phyloP scores from a whole-genome alignment of 2,329 filamentous ascomycete genomes.

The Trichoderma endophyticum region DNA sequence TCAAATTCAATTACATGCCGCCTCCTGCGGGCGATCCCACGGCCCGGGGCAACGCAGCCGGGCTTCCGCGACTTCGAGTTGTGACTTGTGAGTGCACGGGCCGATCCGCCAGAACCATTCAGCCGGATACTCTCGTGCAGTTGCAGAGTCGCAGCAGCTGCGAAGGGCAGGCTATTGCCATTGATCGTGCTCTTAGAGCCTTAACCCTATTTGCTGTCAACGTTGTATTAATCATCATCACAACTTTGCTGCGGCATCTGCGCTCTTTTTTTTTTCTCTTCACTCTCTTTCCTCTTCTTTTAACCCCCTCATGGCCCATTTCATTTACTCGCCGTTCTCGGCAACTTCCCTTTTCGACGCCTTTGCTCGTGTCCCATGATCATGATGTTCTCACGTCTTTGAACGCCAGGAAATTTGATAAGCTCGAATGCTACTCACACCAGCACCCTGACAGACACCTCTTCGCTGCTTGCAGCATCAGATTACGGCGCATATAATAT shows the following conservation, averaged over 20 bases:
- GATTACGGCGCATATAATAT: not conserved
- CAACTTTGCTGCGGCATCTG: not conserved
- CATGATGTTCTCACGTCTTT: not conserved
- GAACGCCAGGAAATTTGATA: not conserved
- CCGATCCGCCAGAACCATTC: constrained; percentile 10
- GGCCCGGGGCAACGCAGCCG: constrained; percentile 1
- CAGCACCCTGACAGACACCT: not conserved
- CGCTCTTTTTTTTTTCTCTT: not conserved
- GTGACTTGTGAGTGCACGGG: not conserved
- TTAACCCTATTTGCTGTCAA: not conserved
- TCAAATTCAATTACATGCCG: not conserved
- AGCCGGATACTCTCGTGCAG: not conserved
- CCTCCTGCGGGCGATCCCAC: not conserved
- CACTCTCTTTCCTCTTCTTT: not conserved
- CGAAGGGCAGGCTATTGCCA: too few relatives aligned
- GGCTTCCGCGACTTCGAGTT: not conserved
- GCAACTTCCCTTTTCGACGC: constrained; percentile 5
- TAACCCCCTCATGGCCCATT: not conserved
- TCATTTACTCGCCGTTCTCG: not conserved
- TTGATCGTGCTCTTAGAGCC: not conserved
- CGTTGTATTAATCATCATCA: not conserved
- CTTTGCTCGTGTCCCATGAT: not conserved
- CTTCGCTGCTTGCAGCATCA: not conserved
- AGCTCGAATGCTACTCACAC: not conserved
- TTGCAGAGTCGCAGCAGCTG: not conserved